Evolutionary conservation across 2,329 filamentous ascomycete genomes (phyloP).

Genomic region (Alternaria conjuncta): DNA sequence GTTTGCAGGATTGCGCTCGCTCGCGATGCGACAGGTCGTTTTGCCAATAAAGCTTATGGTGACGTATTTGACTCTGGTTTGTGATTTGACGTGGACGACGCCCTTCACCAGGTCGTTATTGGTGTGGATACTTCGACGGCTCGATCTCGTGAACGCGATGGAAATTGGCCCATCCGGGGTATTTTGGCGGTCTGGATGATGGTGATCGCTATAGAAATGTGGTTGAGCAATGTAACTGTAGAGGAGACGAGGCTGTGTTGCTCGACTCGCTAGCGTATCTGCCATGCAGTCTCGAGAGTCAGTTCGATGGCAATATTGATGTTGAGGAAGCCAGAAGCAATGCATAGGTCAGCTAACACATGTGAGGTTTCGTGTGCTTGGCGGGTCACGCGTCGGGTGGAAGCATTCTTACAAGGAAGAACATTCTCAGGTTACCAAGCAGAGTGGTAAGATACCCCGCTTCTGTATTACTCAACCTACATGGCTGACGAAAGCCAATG

Average conservation of each 20-base stretch:
- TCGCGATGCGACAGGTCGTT: slow-evolving; percentile 22
- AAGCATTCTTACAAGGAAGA: not conserved
- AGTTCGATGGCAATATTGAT: not conserved
- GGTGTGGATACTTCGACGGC: slow-evolving; percentile 23
- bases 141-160: slow-evolving; percentile 23
- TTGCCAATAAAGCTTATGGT: slow-evolving; percentile 26
- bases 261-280: slow-evolving; percentile 4
- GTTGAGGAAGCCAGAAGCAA: not conserved
- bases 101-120: slow-evolving; percentile 30
- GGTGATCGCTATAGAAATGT: slow-evolving; percentile 24
- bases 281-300: slow-evolving; percentile 2
- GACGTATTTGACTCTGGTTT: slow-evolving; percentile 18
- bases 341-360: not conserved
- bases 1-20: slow-evolving; percentile 19
- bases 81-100: slow-evolving; percentile 22
- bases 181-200: slow-evolving; percentile 25
- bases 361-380: not conserved
- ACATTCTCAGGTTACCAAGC: not conserved
- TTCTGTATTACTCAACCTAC: slow-evolving; percentile 6
- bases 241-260: slow-evolving; percentile 16
- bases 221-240: slow-evolving; percentile 25
- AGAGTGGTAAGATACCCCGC: slow-evolving; percentile 17
- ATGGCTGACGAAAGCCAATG: slow-evolving; percentile 15
- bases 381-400: slow-evolving; percentile 1
- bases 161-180: slow-evolving; percentile 23